Evolutionary conservation across 495 filamentous ascomycete species (phyloP).

Genomic region (Penicillium salamii): DNA sequence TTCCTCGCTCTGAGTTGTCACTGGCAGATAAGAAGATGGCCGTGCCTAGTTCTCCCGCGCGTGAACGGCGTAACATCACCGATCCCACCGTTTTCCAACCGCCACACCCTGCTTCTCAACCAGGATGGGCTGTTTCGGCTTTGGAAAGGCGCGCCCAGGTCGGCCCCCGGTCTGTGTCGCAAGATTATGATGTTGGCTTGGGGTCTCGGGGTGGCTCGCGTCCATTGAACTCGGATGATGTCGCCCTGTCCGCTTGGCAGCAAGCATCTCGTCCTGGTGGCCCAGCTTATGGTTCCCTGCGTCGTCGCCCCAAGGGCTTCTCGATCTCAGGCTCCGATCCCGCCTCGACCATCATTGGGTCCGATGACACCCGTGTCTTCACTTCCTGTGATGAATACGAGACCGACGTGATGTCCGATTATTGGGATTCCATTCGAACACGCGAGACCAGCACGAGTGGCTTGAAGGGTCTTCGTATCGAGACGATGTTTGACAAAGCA

Average conservation of each 20-base stretch:
- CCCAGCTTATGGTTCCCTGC: constrained; percentile 25
- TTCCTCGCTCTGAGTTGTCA: constrained; percentile 24
- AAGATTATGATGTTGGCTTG: constrained; percentile 24
- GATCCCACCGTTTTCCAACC: constrained; percentile 38
- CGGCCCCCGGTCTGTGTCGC: constrained; percentile 25
- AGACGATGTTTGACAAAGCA: constrained; percentile 86
- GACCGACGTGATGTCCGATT: constrained; percentile 82
- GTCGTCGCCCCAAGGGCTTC: constrained; percentile 40
- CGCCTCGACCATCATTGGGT: constrained; percentile 77
- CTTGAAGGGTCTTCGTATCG: constrained; percentile 59
- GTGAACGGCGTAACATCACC: constrained; percentile 40
- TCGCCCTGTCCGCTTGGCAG: constrained; percentile 27
- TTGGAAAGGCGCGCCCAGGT: constrained; percentile 10
- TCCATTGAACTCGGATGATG: constrained; percentile 30
- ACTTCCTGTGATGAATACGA: constrained; percentile 82
- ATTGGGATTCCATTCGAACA: constrained; percentile 89
- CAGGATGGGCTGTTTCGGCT: constrained; percentile 11
- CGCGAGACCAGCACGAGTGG: constrained; percentile 63
- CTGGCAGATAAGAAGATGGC: constrained; percentile 20
- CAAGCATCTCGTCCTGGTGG: constrained; percentile 14
- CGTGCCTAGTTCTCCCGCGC: constrained; percentile 18
- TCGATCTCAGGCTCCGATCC: constrained; percentile 62
- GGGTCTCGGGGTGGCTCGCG: constrained; percentile 12
- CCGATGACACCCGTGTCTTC: constrained; percentile 77
- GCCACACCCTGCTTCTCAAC: constrained; percentile 24